Evolutionary conservation across 2,329 filamentous ascomycete species (phyloP).

Genomic region (Apiospora arundinis): DNA sequence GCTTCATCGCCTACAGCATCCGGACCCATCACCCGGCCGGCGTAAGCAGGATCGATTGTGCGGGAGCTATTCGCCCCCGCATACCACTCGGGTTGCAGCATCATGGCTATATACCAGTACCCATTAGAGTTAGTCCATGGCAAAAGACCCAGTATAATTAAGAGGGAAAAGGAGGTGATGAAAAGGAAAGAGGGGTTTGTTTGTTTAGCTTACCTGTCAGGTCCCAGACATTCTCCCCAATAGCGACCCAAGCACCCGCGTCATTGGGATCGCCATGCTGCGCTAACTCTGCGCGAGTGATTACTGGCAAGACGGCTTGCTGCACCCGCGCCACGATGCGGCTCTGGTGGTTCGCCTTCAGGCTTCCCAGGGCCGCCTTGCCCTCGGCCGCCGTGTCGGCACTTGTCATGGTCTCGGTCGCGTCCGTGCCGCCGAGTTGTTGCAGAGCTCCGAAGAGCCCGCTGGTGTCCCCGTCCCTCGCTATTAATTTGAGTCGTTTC

Average conservation of each 20-base stretch:
- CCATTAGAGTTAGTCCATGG: background rate
- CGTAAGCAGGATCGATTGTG: background rate
- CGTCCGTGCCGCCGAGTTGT: background rate
- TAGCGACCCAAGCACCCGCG: background rate
- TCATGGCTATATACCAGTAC: background rate
- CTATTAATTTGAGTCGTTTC: no score
- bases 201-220: background rate
- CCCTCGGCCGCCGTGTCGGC: background rate
- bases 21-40: background rate
- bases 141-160: no score
- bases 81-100: background rate
- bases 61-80: no score
- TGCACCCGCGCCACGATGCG: background rate
- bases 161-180: background rate
- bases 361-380: background rate
- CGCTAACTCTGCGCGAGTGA: background rate
- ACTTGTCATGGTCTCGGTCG: background rate
- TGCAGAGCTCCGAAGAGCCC: background rate
- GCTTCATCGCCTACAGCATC: background rate
- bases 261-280: background rate
- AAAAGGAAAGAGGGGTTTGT: background rate
- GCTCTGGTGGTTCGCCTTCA: background rate
- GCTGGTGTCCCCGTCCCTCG: background rate
- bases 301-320: background rate
- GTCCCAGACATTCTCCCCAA: background rate